Evolutionary conservation across 2,329 filamentous ascomycete genomes (phyloP).

Genomic region (Phaeosphaeriaceae sp.): DNA sequence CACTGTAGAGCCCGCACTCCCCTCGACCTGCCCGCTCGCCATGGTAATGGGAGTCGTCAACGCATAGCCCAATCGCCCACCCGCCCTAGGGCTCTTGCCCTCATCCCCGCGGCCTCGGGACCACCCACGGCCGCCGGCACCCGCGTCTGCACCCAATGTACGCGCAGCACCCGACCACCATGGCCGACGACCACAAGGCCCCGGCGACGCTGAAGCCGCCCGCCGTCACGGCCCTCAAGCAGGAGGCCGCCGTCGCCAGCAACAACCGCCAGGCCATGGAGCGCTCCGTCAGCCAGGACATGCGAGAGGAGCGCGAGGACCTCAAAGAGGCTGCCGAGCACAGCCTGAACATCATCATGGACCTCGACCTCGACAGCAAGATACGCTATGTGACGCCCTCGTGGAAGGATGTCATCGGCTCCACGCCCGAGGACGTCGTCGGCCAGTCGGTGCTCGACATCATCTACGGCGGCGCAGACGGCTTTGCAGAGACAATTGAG

Average conservation of each 20-base stretch:
- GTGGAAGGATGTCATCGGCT: conserved; percentile 92
- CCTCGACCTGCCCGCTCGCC: conserved; percentile 23
- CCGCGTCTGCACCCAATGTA: conserved; percentile 9
- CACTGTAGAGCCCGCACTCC: neutral
- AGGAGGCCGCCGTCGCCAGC: conserved; percentile 42
- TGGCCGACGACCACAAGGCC: conserved; percentile 36
- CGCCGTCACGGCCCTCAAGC: conserved; percentile 52
- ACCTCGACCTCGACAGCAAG: conserved; percentile 86
- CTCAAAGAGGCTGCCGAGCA: conserved; percentile 95
- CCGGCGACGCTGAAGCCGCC: conserved; percentile 50
- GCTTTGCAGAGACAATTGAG: conserved; percentile 84
- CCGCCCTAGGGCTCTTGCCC: neutral
- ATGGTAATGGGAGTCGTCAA: conserved; percentile 38
- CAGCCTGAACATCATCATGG: conserved; percentile 94
- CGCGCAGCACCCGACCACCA: conserved; percentile 20
- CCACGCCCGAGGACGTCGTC: conserved; percentile 72
- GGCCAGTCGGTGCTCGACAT: conserved; percentile 81
- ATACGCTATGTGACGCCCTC: conserved; percentile 97
- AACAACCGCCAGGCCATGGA: conserved; percentile 56
- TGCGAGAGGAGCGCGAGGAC: conserved; percentile 91
- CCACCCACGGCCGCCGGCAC: conserved; percentile 17
- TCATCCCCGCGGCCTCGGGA: neutral
- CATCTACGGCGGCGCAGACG: conserved; percentile 78
- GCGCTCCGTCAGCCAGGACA: conserved; percentile 80
- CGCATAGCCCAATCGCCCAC: neutral